These are phyloP conservation scores for Zymoseptoria brevis DNA, from an alignment of 2,329 filamentous ascomycete species.

Conservation along the genomic window DNA sequence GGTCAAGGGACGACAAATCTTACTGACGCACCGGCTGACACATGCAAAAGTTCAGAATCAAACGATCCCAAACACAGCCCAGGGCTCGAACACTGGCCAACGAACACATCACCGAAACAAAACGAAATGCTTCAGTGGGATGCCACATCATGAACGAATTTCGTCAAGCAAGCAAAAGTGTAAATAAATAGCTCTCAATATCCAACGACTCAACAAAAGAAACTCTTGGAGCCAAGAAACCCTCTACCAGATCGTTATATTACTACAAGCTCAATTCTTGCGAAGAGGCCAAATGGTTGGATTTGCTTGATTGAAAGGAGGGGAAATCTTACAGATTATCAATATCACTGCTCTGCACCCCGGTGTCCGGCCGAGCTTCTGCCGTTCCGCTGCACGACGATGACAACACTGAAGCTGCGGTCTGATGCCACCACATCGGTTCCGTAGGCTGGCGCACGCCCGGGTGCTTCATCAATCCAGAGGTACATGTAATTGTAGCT, in stretches of 20 bases:
- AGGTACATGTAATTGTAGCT: too few species aligned
- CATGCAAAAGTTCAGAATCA: neutral
- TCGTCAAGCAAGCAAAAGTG: too few species aligned
- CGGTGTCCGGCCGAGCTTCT: neutral
- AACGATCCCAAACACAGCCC: neutral
- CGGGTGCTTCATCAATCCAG: too few species aligned
- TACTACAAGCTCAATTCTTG: neutral
- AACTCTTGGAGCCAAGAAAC: neutral
- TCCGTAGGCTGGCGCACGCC: too few species aligned
- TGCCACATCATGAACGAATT: neutral
- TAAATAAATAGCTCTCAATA: neutral
- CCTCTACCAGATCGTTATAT: neutral
- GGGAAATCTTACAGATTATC: neutral
- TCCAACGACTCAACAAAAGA: neutral
- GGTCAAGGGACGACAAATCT: neutral
- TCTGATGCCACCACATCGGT: too few species aligned
- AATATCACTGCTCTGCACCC: neutral
- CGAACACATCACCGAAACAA: neutral
- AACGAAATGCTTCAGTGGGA: neutral
- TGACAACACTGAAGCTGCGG: neutral
- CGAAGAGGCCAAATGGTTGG: neutral
- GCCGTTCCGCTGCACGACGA: neutral
- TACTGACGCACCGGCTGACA: neutral
- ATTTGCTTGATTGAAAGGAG: neutral
- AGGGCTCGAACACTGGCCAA: neutral